Conservation (phyloP, 2,329 filamentous ascomycete genomes). For the Microdochium trichocladiopsis region DNA sequence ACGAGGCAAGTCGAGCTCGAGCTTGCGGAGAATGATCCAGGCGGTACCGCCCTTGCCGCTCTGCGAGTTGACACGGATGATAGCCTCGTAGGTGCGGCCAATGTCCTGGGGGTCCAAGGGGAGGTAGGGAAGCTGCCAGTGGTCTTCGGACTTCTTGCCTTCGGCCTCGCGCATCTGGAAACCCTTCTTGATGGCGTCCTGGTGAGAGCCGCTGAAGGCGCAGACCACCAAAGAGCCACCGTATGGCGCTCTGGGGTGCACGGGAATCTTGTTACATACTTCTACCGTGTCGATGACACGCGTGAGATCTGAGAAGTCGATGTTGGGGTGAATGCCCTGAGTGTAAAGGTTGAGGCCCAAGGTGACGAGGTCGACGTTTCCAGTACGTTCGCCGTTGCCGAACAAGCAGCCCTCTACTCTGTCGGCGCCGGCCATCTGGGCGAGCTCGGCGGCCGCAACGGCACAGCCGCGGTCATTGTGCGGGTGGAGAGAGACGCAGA, state of each 20-base stretch:
- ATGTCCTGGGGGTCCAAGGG: constrained; percentile 91
- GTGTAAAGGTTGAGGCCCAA: constrained; percentile 92
- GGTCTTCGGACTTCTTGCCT: constrained; percentile 52
- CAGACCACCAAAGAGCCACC: constrained; percentile 87
- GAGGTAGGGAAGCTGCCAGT: constrained; percentile 85
- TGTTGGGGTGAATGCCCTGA: constrained; percentile 74
- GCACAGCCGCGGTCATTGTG: constrained; percentile 94
- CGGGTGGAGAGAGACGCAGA: constrained; percentile 83
- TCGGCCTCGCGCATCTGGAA: constrained; percentile 64
- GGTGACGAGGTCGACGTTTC: constrained; percentile 92
- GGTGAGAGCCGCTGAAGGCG: constrained; percentile 86
- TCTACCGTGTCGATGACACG: constrained; percentile 84
- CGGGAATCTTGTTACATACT: constrained; percentile 87
- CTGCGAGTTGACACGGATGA: constrained; percentile 97
- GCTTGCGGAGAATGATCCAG: constrained; percentile 84
- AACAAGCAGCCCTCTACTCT: constrained; percentile 91
- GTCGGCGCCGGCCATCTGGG: constrained; percentile 93
- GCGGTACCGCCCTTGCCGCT: constrained; percentile 90
- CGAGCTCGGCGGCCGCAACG: constrained; percentile 82
- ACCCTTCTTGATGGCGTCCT: constrained; percentile 94
- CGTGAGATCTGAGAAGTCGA: constrained; percentile 89
- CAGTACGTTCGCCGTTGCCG: constrained; percentile 91
- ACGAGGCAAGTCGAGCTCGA: constrained; percentile 87
- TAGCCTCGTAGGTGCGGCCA: constrained; percentile 92
- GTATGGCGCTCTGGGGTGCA: constrained; percentile 85